Conservation (phyloP, 441 rosid species). For the Eutrema salsugineum region DNA sequence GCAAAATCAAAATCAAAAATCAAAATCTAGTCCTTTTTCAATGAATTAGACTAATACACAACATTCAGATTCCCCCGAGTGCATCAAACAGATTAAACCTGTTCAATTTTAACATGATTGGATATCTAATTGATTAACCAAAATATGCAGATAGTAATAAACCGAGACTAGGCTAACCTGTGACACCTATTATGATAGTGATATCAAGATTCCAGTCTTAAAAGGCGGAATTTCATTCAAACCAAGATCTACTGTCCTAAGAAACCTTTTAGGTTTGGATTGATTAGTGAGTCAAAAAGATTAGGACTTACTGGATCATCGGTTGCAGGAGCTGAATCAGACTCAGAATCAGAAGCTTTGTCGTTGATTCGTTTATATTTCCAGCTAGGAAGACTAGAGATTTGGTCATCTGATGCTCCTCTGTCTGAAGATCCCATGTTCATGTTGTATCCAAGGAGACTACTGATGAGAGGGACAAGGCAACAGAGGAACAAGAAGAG, state of each 20-base stretch:
- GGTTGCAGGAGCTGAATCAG: constrained; percentile 22
- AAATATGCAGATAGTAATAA: not conserved
- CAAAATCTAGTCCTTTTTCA: not conserved
- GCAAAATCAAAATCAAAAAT: constrained; percentile 1
- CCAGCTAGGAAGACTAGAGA: constrained; percentile 79
- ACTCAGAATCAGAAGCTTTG: constrained; percentile 27
- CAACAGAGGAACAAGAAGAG: constrained; percentile 86
- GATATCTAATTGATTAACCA: not conserved
- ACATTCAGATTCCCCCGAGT: not conserved
- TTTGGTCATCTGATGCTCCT: constrained; percentile 93
- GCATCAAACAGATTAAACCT: not conserved
- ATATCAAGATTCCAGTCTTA: not conserved
- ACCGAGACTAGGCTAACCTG: not conserved
- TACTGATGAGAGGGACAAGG: constrained; percentile 77
- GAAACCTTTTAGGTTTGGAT: not conserved
- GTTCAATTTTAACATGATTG: not conserved
- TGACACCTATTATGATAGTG: not conserved
- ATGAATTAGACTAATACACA: not conserved
- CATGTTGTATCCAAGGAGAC: constrained; percentile 87
- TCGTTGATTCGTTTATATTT: constrained; percentile 45
- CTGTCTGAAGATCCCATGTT: constrained; percentile 67
- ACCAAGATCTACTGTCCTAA: not conserved
- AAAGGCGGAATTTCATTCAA: not conserved
- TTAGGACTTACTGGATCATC: constrained; percentile 62
- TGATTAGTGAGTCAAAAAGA: not conserved